Evolutionary conservation across 148 eudicot species (phyloP), one percentile per base, ranked within the genome.

Genomic region (Rhododendron henanense): DNA sequence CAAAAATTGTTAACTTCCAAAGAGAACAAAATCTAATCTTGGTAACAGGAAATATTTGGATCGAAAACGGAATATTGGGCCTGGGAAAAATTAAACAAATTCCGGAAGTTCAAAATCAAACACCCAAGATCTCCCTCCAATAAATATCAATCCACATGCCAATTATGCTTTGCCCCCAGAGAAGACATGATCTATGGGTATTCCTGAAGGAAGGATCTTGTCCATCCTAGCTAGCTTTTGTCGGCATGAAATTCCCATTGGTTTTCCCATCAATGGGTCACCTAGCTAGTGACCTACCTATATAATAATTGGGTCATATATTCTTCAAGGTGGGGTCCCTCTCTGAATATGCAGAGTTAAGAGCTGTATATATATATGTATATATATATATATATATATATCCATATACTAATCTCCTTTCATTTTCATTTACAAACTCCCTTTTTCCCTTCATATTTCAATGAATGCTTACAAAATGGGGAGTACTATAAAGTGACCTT

Each of bases 171-270:
- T 50, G 65, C n/a, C 25, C 57, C 77, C 45, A 25, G 84, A 82
- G 63, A 57, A 57, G 83, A 85, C 53, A 79, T 63, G 78, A 85
- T 81, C 73, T 71, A n/a, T 53, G 75, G 84, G 35, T 48, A 82
- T 76, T 74, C 83, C 84, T 81, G 10, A 57, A 8, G 81, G 85
- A 61, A 77, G 82, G 82, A 84, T 84, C 86, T 50, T 84, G 82
- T 57, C 74, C 37, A 65, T 23, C 16, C 41, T 31, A 3, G 33
- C 59, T 61, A 51, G 57, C 57, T 83, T 84, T 87, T 84, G 88
- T 84, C 86, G 76, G 86, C 39, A 61, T 87, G 81, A 87, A 83
- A 53, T 35, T 77, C 82, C 78, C 78, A 28, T 59, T 39, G 39
- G 71, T 79, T 47, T 81, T 59, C 81, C 73, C 81, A 78, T 83